A percentile compares a stretch with the other conserved stretches of the same genome.
Evolutionary conservation across 1,139 yeast genomes (phyloP).

Genomic region (Yamadazyma siamensis): DNA sequence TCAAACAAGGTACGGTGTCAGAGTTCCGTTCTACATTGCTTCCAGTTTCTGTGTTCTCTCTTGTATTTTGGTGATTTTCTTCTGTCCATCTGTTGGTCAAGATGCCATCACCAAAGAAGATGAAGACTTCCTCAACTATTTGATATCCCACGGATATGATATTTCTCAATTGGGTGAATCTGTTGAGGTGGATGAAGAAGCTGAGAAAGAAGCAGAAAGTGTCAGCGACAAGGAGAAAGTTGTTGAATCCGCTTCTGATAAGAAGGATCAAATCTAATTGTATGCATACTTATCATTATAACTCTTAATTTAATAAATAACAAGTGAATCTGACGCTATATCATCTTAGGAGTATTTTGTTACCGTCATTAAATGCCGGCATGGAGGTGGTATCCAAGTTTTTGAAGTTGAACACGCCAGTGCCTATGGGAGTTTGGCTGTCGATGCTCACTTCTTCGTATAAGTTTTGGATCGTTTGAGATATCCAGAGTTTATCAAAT

Average conservation of each 20-base stretch:
- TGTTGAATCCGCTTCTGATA: conserved; percentile 2
- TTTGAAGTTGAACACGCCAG: too few relatives aligned
- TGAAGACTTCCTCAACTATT: conserved; percentile 60
- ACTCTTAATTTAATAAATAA: too few relatives aligned
- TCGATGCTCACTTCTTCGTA: too few relatives aligned
- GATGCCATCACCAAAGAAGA: conserved; percentile 81
- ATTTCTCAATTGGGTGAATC: conserved; percentile 45
- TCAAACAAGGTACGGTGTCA: conserved; percentile 48
- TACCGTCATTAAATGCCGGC: too few relatives aligned
- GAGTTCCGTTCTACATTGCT: conserved; percentile 81
- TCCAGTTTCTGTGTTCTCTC: conserved; percentile 73
- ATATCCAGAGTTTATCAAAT: conserved; percentile 11
- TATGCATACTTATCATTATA: too few relatives aligned
- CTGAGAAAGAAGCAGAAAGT: conserved; percentile 7
- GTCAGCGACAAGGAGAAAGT: conserved; percentile 6
- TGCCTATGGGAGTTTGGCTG: too few relatives aligned
- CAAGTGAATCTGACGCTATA: too few relatives aligned
- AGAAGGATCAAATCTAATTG: conserved; percentile 1
- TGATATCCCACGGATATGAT: conserved; percentile 59
- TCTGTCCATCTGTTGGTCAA: conserved; percentile 79
- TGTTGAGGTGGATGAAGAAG: conserved; percentile 12
- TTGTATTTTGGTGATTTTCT: conserved; percentile 64
- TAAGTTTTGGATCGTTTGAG: conserved; percentile 6
- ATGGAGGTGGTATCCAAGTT: too few relatives aligned
- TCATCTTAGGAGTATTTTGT: too few relatives aligned